Conservation (phyloP, 2,329 filamentous ascomycete genomes). For the Arthrobotrys sphaeroides region DNA sequence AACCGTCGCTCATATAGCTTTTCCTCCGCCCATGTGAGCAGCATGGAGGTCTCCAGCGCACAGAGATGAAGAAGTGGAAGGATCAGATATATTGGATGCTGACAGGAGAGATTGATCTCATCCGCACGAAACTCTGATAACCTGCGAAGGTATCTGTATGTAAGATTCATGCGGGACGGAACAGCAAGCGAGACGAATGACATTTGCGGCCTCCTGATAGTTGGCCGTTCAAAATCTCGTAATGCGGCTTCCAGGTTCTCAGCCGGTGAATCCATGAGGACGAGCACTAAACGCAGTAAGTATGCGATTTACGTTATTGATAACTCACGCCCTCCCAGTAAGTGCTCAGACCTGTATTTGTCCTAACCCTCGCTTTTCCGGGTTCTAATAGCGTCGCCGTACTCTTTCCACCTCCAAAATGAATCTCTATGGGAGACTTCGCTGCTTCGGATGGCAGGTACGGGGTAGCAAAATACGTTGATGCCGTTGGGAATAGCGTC, state of each 20-base stretch:
- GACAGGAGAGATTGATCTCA: conserved; percentile 29
- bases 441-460: conserved; percentile 45
- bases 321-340: background rate
- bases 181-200: conserved; percentile 37
- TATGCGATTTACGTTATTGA: background rate
- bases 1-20: conserved; percentile 46
- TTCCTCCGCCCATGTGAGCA: conserved; percentile 51
- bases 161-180: conserved; percentile 44
- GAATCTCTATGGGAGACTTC: conserved; percentile 48
- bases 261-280: conserved; percentile 47
- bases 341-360: conserved; percentile 36
- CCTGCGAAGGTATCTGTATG: conserved; percentile 43
- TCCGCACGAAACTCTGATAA: conserved; percentile 37
- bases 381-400: conserved; percentile 26
- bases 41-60: conserved; percentile 45
- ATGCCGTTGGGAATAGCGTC: conserved; percentile 35
- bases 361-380: conserved; percentile 15
- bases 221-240: conserved; percentile 45
- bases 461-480: conserved; percentile 46
- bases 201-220: conserved; percentile 35
- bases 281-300: conserved; percentile 19
- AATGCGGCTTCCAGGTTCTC: conserved; percentile 46
- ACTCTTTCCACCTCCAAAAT: conserved; percentile 50
- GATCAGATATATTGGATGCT: conserved; percentile 48
- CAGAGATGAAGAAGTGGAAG: conserved; percentile 42